Evolutionary conservation across 2,329 filamentous ascomycete species (phyloP).

Genomic region (Chrysoporthe deuterocubensis): DNA sequence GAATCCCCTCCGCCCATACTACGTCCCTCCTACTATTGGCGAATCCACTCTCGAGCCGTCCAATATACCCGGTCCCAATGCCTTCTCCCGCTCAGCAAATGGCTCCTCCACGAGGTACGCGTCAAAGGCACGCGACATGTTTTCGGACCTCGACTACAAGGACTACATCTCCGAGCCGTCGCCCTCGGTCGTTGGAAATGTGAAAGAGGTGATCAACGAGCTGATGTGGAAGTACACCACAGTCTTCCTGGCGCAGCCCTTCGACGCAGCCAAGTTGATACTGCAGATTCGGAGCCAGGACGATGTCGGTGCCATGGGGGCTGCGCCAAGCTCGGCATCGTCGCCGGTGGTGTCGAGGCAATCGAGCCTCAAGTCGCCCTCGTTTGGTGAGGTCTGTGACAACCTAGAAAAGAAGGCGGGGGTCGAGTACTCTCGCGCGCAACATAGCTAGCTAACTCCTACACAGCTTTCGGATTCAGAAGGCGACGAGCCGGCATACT

Average conservation of each 20-base stretch:
- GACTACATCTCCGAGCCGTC: slow-evolving; percentile 80
- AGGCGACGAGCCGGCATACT: slow-evolving; percentile 81
- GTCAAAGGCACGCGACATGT: slow-evolving; percentile 77
- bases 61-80: slow-evolving; percentile 47
- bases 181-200: slow-evolving; percentile 73
- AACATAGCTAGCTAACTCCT: slow-evolving; percentile 1
- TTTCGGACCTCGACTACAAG: slow-evolving; percentile 90
- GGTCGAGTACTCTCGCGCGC: neutral
- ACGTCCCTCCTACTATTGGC: slow-evolving; percentile 64
- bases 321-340: slow-evolving; percentile 29
- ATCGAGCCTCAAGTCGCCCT: slow-evolving; percentile 30
- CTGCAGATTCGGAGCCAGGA: slow-evolving; percentile 74
- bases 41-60: slow-evolving; percentile 45
- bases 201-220: slow-evolving; percentile 79
- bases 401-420: neutral
- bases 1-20: slow-evolving; percentile 73
- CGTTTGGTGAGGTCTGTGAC: slow-evolving; percentile 36
- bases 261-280: slow-evolving; percentile 94
- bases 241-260: slow-evolving; percentile 88
- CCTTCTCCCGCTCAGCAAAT: slow-evolving; percentile 43
- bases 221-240: slow-evolving; percentile 91
- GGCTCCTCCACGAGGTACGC: slow-evolving; percentile 53
- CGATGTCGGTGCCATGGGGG: slow-evolving; percentile 44
- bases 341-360: slow-evolving; percentile 23
- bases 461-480: slow-evolving; percentile 64